These are phyloP conservation scores for Aspergillus melleus DNA, from an alignment of 2,329 filamentous ascomycete species.

Conservation along the genomic window DNA sequence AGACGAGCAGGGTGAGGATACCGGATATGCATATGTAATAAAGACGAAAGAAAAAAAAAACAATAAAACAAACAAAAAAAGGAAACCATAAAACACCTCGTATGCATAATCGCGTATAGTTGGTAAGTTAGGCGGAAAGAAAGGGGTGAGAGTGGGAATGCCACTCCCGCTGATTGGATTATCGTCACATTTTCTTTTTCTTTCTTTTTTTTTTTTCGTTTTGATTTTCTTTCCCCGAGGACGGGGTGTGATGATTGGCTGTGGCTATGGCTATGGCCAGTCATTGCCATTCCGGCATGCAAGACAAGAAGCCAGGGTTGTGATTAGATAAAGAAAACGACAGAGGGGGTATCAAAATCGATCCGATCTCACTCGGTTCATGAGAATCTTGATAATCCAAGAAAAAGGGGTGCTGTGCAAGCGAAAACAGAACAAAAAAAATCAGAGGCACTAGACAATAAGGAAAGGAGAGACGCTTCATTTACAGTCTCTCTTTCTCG, in stretches of 20 bases:
- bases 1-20: no score
- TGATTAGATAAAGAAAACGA: conserved; percentile 16
- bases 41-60: not conserved
- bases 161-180: not conserved
- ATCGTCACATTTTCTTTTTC: not conserved
- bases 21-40: not conserved
- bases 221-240: not conserved
- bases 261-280: not conserved
- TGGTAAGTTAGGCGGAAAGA: not conserved
- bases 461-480: not conserved
- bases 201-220: not conserved
- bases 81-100: conserved; percentile 4
- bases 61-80: not conserved
- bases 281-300: conserved; percentile 3
- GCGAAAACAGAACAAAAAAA: conserved; percentile 10
- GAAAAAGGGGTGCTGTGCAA: conserved; percentile 7
- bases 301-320: not conserved
- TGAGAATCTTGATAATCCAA: conserved; percentile 15
- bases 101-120: conserved; percentile 5
- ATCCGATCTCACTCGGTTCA: conserved; percentile 19
- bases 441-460: not conserved
- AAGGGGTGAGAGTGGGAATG: not conserved
- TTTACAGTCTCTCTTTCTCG: conserved; percentile 6
- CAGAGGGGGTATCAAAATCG: conserved; percentile 34
- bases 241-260: no score